phyloP scores from a whole-genome alignment of 176 grass and related monocot genomes.

The Oryza officinalis region DNA sequence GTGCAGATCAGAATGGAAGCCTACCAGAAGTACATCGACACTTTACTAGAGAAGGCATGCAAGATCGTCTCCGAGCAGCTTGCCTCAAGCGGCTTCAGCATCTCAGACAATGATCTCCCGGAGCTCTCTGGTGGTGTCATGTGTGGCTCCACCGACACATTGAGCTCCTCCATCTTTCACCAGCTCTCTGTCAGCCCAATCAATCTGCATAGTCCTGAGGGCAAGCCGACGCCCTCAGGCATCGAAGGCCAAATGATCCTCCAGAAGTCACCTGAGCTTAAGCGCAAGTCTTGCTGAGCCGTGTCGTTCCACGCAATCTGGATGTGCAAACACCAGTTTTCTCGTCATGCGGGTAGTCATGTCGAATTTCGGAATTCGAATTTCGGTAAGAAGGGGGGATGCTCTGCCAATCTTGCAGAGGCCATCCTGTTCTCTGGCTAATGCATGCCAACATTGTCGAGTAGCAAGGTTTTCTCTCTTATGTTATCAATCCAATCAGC shows the following conservation, averaged over 20 bases:
- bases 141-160: conserved; percentile 49
- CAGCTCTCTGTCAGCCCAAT: conserved; percentile 78
- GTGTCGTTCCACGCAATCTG: not conserved
- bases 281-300: conserved; percentile 66
- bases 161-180: conserved; percentile 70
- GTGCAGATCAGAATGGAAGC: conserved; percentile 93
- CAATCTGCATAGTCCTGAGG: conserved; percentile 60
- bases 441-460: conserved; percentile 2
- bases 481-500: conserved; percentile 19
- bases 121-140: conserved; percentile 48
- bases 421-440: conserved; percentile 30
- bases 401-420: conserved; percentile 22
- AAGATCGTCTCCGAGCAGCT: conserved; percentile 95
- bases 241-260: conserved; percentile 58
- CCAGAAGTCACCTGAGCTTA: conserved; percentile 69
- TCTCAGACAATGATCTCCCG: conserved; percentile 44
- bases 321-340: not conserved
- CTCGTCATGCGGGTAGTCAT: not conserved
- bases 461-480: conserved; percentile 24
- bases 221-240: conserved; percentile 47
- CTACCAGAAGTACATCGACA: conserved; percentile 85
- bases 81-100: conserved; percentile 55
- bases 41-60: conserved; percentile 82
- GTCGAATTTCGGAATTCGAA: not conserved
- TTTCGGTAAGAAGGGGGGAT: not conserved